Evolutionary conservation across 192 early-diverging fungal species (phyloP).

Genomic region (Coemansia sp.): DNA sequence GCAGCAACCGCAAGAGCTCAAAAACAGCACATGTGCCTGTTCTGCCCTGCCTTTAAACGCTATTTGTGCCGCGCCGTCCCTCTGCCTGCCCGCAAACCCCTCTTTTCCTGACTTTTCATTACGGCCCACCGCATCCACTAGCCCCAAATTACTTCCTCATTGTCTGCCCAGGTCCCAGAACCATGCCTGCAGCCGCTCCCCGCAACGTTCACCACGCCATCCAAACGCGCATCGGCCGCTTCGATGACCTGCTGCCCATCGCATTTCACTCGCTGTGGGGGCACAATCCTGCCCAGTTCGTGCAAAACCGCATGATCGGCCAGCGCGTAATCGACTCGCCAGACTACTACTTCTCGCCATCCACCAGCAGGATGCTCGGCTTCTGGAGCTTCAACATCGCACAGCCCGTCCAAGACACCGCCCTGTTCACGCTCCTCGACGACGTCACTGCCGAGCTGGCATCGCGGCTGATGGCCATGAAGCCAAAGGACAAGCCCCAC

Average conservation of each 20-base stretch:
- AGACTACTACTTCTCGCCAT: slow-evolving; percentile 21
- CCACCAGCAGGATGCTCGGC: slow-evolving; percentile 8
- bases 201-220: slow-evolving; percentile 15
- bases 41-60: too few relatives aligned
- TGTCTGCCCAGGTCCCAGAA: not conserved
- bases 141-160: not conserved
- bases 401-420: slow-evolving; percentile 14
- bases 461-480: slow-evolving; percentile 3
- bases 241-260: slow-evolving; percentile 14
- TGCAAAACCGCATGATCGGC: slow-evolving; percentile 13
- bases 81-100: too few relatives aligned
- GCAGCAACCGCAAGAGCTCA: too few relatives aligned
- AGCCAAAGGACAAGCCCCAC: not conserved
- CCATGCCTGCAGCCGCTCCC: not conserved
- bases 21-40: too few relatives aligned
- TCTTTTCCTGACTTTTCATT: too few relatives aligned
- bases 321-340: slow-evolving; percentile 1
- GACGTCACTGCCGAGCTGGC: slow-evolving; percentile 32
- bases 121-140: too few relatives aligned
- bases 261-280: slow-evolving; percentile 28
- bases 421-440: slow-evolving; percentile 26
- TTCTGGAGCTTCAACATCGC: slow-evolving; percentile 20
- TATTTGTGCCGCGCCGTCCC: not conserved
- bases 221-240: slow-evolving; percentile 2
- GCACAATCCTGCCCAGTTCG: slow-evolving; percentile 7